Evolutionary conservation across 768 basidiomycete species (phyloP).

Genomic region (Kwoniella sp.): DNA sequence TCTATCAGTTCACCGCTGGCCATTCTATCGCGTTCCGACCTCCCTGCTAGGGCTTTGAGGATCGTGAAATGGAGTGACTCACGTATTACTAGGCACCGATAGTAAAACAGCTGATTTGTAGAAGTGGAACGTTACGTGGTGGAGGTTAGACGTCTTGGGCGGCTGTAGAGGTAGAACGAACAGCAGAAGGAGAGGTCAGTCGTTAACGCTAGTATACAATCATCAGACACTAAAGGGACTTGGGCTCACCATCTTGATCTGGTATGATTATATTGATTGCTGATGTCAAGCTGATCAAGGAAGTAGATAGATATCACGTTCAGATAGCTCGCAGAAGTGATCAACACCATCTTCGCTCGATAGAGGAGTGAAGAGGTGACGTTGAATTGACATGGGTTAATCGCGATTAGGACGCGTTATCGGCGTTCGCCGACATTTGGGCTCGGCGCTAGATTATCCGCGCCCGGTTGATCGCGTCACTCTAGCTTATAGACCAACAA

Average conservation of each 20-base stretch:
- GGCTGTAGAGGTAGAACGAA: slow-evolving; percentile 26
- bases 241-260: no score
- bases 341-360: neutral
- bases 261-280: no score
- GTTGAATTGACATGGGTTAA: neutral
- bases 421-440: neutral
- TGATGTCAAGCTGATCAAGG: no score
- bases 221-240: no score
- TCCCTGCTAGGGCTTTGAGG: no score
- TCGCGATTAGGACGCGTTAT: neutral
- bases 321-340: no score
- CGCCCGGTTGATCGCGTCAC: neutral
- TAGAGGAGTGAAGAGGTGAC: neutral
- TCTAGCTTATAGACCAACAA: neutral
- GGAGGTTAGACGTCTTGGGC: slow-evolving; percentile 38
- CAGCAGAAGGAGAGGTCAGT: neutral
- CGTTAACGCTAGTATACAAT: no score
- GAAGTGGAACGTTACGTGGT: slow-evolving; percentile 49
- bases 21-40: no score
- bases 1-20: no score
- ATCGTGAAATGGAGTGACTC: no score
- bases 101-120: slow-evolving; percentile 42
- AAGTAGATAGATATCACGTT: no score
- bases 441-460: no score
- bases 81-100: slow-evolving; percentile 43